Base-by-base conservation (phyloP, 148 eudicot species). In the Tetragonia tetragonoides region DNA sequence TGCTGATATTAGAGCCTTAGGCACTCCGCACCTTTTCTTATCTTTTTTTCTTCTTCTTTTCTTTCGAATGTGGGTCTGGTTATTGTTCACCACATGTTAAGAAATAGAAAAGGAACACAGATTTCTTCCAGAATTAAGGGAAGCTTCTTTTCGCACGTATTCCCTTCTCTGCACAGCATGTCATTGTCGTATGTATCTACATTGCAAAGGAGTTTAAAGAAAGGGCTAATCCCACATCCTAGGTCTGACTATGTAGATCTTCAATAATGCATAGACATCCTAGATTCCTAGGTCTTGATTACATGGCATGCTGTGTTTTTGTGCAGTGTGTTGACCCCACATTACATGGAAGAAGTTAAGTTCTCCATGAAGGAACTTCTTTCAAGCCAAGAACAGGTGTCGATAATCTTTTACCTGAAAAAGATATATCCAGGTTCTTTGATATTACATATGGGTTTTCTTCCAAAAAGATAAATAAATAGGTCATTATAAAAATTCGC, bases 291-390 rank as follows among this genome's bases (percentile, higher is more conserved):
- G 62, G 62, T 59, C 24, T 57, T 15, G 21, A 40, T 16, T 42
- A 70, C 12, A 44, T 34, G 4, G 20, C 16, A 44, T 18, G 76
- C 61, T 21, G 71, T 65, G 73, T 84, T 72, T 80, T 73, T 70
- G 74, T 81, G 20, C 86, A 95, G 99, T 85, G 94, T 95, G 85
- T 81, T 95, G 84, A 95, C 99, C 81, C 99, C 99, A 16, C 97
- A 95, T 82, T 89, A 78, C 76, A 80, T 65, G 79, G 99, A 95
- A 82, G 97, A 95, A 83, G 97, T 95, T 61, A 93, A 85, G 78
- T 95, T 84, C 82, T 93, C 97, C 59, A 77, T 80, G 53, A 74
- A 83, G 78, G 99, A 93, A 86, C 93, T 93, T 63, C 81, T 87
- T 78, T 88, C 89, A 42, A 89, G 93, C 86, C 78, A 90, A 81